Base-by-base conservation (phyloP, 345 rosid genomes). In the Acer negundo region DNA sequence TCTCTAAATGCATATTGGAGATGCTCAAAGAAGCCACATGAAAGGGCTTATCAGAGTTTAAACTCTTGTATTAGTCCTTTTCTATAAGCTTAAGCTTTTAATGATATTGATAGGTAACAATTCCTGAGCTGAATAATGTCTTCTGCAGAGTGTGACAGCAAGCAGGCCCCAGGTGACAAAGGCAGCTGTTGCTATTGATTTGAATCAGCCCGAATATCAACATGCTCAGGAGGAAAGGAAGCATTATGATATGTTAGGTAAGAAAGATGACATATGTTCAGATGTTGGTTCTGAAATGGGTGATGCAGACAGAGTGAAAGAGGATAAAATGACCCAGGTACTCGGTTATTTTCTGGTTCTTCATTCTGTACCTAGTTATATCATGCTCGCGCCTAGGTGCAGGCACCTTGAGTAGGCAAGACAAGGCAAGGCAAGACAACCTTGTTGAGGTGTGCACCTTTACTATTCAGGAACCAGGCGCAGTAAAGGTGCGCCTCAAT, bases 261-360 rank as follows among this genome's bases (percentile, higher is more conserved):
- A 65, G 55, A 51, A 75, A 70, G 75, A 70, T 78, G 85, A 69
- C 69, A 79, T 53, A n/a, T 38, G 46, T 51, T 65, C 82, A 24
- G 82, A 76, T 15, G 70, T 28, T 62, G 24, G 61, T 69, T 65
- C 78, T 72, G 78, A 26, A 22, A 7, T 75, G 69, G 72, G 28
- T 83, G 80, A 79, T 68, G 44, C 85, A 73, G 81, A 81, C 62
- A 70, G 74, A 51, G 77, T 63, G 76, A 86, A 85, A 78, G 84
- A 87, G 68, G 85, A 90, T 76, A 87, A 86, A 53, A 79, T 87
- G 83, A 86, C 90, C 65, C 91, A 88, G 97, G 98, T 93, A 87
- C 63, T 64, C n/a, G 9, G 53, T 74, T 59, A 42, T 62, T 65
- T 81, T 23, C 16, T 67, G 40, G 7, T 72, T 68, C 47, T 65